Base-by-base conservation (phyloP, 2,329 filamentous ascomycete genomes). In the Talaromyces sp. region DNA sequence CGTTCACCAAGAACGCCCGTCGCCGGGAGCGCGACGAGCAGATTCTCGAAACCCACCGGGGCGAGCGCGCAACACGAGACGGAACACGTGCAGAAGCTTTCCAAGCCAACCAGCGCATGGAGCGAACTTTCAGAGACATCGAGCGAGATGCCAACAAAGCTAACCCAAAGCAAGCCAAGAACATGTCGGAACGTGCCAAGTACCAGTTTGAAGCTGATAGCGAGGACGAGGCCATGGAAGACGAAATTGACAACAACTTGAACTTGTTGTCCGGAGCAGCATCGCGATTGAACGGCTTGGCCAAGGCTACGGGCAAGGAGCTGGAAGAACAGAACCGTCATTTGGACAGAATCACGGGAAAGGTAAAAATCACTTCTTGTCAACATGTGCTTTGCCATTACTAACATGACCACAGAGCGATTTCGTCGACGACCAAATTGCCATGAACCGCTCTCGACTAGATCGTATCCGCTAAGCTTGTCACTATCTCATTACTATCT, bases 151-250 rank as follows among this genome's bases (percentile, higher is more conserved):
- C 72, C 7, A 63, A 59, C 54, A 81, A 62, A 82, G 70, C 60
- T 32, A 76, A 80, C 17, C 81, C 81, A 57, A 79, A 82, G 63
- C 80, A 82, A 56, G 78, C 79, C 67, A 69, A 74, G 19, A 83
- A 74, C 65, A 76, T 86, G 54, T 83, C 83, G 1, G 87, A 90
- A 67, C 79, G 85, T 54, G 82, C 82, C 14, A 92, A 91, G 72
- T 94, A 89, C 68, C 87, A 89, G 65, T 88, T 94, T 64, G 89
- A 92, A 67, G 87, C 86, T n/a, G 88, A 90, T 62, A 87, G 85
- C 61, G 84, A 85, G 62, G 85, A 87, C 61, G 87, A 88, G 56
- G 81, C 82, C 58, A 87, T 90, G 78, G 86, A 91, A 63, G 85
- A 85, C 62, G 86, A 90, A 70, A 88, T 94, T 62, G 85, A 89